Evolutionary conservation across 768 basidiomycete genomes (phyloP).

Genomic region (Tricholoma bakamatsutake): DNA sequence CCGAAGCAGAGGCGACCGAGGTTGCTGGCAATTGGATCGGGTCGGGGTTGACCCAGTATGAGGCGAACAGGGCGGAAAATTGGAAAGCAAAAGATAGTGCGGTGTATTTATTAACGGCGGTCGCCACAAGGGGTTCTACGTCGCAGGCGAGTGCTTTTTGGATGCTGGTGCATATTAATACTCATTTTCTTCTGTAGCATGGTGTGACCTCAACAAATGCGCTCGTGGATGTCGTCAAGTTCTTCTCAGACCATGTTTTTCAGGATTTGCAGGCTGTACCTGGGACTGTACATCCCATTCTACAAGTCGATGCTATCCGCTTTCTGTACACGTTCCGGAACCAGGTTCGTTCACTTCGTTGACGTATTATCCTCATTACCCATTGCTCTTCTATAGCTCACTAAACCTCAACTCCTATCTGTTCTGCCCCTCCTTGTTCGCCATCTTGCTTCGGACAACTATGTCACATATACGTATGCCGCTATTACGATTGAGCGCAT

Average conservation of each 20-base stretch:
- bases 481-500: constrained; percentile 98
- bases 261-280: constrained; percentile 72
- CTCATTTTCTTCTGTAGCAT: constrained; percentile 42
- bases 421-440: constrained; percentile 83
- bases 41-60: constrained; percentile 65
- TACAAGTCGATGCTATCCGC: constrained; percentile 95
- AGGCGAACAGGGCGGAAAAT: constrained; percentile 47
- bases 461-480: constrained; percentile 93
- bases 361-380: constrained; percentile 1
- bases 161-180: constrained; percentile 1
- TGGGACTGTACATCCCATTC: constrained; percentile 74
- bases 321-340: constrained; percentile 95
- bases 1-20: constrained; percentile 81
- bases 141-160: constrained; percentile 50
- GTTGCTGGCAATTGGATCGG: constrained; percentile 84
- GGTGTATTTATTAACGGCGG: constrained; percentile 87
- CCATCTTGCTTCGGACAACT: constrained; percentile 79
- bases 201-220: constrained; percentile 93
- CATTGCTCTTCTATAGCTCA: constrained; percentile 45
- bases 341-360: constrained; percentile 40
- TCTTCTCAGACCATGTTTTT: constrained; percentile 90
- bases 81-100: constrained; percentile 96
- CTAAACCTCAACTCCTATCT: constrained; percentile 87
- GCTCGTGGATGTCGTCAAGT: constrained; percentile 89
- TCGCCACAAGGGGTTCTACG: constrained; percentile 87